Conservation (phyloP, 306 rosid species). For the Psophocarpus tetragonolobus region DNA sequence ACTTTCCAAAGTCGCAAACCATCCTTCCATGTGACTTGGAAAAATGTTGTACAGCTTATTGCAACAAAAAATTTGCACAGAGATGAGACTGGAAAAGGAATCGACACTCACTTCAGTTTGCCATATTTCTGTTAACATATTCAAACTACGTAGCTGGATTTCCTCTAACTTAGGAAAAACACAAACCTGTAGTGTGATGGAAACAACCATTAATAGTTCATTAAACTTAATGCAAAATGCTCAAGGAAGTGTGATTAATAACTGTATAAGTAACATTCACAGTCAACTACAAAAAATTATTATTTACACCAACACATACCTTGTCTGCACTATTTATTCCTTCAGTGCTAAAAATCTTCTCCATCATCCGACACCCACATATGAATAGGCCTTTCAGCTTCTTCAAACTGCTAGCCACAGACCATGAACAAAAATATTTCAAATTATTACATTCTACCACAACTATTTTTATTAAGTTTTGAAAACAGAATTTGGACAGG, state of each 20-base stretch:
- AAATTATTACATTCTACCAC: neutral
- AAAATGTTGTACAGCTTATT: neutral
- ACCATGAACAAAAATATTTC: neutral
- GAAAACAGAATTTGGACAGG: neutral
- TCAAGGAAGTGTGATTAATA: neutral
- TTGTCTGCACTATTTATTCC: neutral
- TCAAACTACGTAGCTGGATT: neutral
- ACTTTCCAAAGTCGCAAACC: neutral
- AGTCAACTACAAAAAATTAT: neutral
- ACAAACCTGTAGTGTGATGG: neutral
- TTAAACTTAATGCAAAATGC: neutral
- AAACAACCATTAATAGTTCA: neutral
- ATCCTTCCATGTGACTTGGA: slow-evolving; percentile 10
- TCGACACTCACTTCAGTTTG: neutral
- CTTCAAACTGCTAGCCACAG: slow-evolving; percentile 24
- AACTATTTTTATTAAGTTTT: neutral
- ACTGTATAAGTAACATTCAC: neutral
- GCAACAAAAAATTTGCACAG: neutral
- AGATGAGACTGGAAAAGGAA: slow-evolving; percentile 2
- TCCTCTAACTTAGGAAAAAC: slow-evolving; percentile 26
- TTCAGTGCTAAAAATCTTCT: neutral
- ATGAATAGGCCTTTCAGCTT: slow-evolving; percentile 36
- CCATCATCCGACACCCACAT: slow-evolving; percentile 20
- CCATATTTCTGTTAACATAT: slow-evolving; percentile 4
- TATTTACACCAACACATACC: neutral